Conservation (phyloP, 2,329 filamentous ascomycete species). For the Ophiognomonia clavigignenti-juglandacearum region DNA sequence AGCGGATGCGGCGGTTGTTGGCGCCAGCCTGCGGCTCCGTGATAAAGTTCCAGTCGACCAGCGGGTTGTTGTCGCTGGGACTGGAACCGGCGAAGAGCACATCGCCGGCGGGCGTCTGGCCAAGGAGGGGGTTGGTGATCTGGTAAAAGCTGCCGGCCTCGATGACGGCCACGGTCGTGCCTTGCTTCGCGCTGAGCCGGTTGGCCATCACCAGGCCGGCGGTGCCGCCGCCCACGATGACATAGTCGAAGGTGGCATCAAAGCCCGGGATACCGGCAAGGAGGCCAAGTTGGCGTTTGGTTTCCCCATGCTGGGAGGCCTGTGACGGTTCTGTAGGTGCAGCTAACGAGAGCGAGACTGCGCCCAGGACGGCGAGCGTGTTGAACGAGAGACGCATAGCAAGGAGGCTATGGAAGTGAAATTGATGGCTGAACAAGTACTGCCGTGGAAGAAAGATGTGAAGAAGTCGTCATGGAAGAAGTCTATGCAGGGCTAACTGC, state of each 20-base stretch:
- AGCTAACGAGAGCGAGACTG: too few relatives aligned
- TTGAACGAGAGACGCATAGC: too few relatives aligned
- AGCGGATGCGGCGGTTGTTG: background rate
- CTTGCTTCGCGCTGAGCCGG: background rate
- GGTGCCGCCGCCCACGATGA: slow-evolving; percentile 5
- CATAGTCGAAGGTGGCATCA: slow-evolving; percentile 22
- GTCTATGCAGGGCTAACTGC: too few relatives aligned
- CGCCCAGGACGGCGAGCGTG: too few relatives aligned
- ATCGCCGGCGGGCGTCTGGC: background rate
- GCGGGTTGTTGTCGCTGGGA: background rate
- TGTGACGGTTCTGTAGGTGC: too few relatives aligned
- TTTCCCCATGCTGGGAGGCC: too few relatives aligned
- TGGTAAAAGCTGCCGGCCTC: slow-evolving; percentile 11
- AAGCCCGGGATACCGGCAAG: background rate
- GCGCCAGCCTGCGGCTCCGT: slow-evolving; percentile 3
- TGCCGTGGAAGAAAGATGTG: too few relatives aligned
- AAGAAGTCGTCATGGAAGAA: too few relatives aligned
- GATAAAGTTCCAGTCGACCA: slow-evolving; percentile 4
- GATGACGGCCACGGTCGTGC: slow-evolving; percentile 17
- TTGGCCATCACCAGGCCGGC: slow-evolving; percentile 6
- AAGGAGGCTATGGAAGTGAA: too few relatives aligned
- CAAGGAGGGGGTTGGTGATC: slow-evolving; percentile 1
- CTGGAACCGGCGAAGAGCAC: background rate
- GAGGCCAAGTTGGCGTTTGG: too few relatives aligned
- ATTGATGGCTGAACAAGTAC: too few relatives aligned